These are phyloP conservation scores for Delitschia confertaspora DNA, from an alignment of 495 filamentous ascomycete species.

Conservation along the genomic window DNA sequence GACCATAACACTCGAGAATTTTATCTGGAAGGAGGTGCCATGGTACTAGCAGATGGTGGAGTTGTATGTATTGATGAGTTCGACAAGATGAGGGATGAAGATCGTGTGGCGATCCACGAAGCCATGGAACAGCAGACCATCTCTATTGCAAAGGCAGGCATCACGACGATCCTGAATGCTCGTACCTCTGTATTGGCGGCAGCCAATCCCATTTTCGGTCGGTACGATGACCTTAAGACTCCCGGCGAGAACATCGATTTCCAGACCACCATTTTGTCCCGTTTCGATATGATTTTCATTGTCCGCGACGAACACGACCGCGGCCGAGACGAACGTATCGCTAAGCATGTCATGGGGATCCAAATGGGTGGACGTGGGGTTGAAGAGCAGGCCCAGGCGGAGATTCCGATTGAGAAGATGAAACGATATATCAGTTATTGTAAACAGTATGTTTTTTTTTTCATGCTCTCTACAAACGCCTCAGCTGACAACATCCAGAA, in stretches of 20 bases:
- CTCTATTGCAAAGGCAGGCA: conserved; percentile 97
- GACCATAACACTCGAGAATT: conserved; percentile 90
- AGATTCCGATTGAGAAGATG: conserved; percentile 93
- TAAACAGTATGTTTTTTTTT: conserved; percentile 59
- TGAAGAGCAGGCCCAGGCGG: conserved; percentile 74
- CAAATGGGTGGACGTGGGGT: conserved; percentile 86
- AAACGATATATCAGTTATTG: conserved; percentile 97
- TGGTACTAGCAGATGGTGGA: conserved; percentile 96
- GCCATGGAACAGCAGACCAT: conserved; percentile 99
- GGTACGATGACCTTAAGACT: conserved; percentile 95
- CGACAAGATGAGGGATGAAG: conserved; percentile 99
- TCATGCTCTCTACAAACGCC: background rate
- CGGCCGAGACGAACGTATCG: conserved; percentile 83
- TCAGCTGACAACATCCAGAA: conserved; percentile 46
- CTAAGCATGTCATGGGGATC: conserved; percentile 93
- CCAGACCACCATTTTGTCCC: conserved; percentile 95
- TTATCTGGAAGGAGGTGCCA: conserved; percentile 96
- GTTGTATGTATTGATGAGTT: conserved; percentile 99
- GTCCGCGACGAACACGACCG: conserved; percentile 92
- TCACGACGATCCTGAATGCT: conserved; percentile 96
- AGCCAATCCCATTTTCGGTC: conserved; percentile 94
- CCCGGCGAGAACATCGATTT: conserved; percentile 99
- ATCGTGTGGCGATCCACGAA: conserved; percentile 98
- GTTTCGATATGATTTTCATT: conserved; percentile 99
- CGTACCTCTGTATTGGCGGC: conserved; percentile 91